Base-by-base conservation (phyloP, 2,329 filamentous ascomycete species). In the Calonectria ilicicola region DNA sequence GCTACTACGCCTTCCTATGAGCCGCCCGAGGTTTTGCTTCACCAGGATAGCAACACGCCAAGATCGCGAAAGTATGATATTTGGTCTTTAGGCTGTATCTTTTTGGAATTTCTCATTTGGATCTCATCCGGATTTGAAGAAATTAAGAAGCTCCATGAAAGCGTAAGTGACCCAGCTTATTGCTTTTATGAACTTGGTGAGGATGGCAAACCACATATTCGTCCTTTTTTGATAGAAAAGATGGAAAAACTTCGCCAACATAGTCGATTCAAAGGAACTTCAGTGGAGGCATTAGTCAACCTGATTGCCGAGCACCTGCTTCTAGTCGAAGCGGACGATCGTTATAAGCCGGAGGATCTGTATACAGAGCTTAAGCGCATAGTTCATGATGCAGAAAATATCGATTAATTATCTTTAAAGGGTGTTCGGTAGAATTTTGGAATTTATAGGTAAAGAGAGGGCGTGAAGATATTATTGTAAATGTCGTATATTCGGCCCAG, bases 1-100 rank as follows among this genome's bases (percentile, higher is more conserved):
- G 68, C 70, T 5, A 67, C 60, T 3, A 77, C 75, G 1, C 29
- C 70, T 7, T 58, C 51, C 8, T 77, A 77, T 15, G 73, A 76
- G 58, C 69, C 75, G 1, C 75, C 75, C 1, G 75, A 77, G 51
- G 73, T 67, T 19, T 40, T 72, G 1, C 56, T 56, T 0, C 58
- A 72, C 23, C 40, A 67, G 5, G 32, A 51, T 3, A 60, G 7
- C 2, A 40, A 51, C 3, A 60, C 15, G 0, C 46, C 74, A 9
- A 72, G 75, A n/a, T 42, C 64, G 2, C 67, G 75, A 0, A 40
- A 51, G 0, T 77, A 74, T 12, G 75, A 77, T 10, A 74, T 76
- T 46, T 77, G 75, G 75, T 74, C 75, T 1, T 23, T 74, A 1
- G 76, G 76, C 8, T 77, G 74, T 35, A 72, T 77, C 23, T 73